Evolutionary conservation across 202 grass and related monocot genomes (phyloP).

Genomic region (Carex sylvatica): DNA sequence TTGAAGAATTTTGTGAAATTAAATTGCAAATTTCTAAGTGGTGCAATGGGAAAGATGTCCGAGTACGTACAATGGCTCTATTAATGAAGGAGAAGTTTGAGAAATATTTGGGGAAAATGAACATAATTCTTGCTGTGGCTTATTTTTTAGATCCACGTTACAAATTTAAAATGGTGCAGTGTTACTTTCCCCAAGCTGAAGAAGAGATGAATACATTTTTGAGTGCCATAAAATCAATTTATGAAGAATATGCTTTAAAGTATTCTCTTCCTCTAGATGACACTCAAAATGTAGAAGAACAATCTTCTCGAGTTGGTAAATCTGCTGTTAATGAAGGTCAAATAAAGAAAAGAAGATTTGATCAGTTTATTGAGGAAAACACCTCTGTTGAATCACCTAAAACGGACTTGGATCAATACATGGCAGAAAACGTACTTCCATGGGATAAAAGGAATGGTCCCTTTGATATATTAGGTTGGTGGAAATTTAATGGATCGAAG

Average conservation of each 20-base stretch:
- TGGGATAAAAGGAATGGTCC: not conserved
- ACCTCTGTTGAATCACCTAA: not conserved
- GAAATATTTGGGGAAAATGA: not conserved
- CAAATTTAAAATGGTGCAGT: not conserved
- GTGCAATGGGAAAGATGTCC: too few relatives aligned
- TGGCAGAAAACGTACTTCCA: not conserved
- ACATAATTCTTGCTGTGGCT: not conserved
- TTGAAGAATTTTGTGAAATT: too few relatives aligned
- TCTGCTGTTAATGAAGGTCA: not conserved
- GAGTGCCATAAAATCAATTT: not conserved
- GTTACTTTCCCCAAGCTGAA: not conserved
- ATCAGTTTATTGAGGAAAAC: not conserved
- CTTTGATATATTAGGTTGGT: not conserved
- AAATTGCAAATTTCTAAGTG: too few relatives aligned
- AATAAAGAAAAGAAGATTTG: not conserved
- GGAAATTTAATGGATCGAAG: not conserved
- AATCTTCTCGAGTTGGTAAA: too few relatives aligned
- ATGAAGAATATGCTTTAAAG: not conserved
- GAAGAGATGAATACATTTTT: not conserved
- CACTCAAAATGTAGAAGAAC: not conserved
- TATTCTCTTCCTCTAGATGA: not conserved
- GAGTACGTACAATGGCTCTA: not conserved
- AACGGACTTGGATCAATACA: not conserved
- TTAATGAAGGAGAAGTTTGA: not conserved
- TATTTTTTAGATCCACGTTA: not conserved